Evolutionary conservation across 169 alveolate species (phyloP).

Genomic region (Theileria parva): DNA sequence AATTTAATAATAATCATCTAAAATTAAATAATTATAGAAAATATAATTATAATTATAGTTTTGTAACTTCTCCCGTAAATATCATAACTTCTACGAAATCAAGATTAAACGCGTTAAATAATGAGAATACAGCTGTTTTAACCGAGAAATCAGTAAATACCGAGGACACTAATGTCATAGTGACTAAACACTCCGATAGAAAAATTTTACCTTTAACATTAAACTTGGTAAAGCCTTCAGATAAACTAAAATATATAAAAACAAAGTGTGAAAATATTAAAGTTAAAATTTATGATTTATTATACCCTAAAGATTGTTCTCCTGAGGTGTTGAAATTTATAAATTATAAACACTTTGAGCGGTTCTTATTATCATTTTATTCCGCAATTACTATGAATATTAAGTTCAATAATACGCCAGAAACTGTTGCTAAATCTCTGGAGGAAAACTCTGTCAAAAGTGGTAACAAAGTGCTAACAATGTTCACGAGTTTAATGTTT

Average conservation of each 20-base stretch:
- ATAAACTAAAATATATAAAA: background rate
- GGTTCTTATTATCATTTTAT: conserved; percentile 28
- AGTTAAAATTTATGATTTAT: background rate
- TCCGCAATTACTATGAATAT: conserved; percentile 38
- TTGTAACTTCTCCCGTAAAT: background rate
- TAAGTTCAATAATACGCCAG: background rate
- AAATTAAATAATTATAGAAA: background rate
- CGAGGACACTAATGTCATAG: background rate
- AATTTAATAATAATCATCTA: background rate
- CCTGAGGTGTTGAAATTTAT: conserved; percentile 22
- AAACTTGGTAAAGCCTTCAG: background rate
- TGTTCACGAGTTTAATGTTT: conserved; percentile 23
- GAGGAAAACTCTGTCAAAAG: conserved; percentile 10
- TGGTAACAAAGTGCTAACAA: conserved; percentile 31
- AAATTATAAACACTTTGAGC: conserved; percentile 52
- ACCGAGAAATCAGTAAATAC: background rate
- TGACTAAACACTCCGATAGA: background rate
- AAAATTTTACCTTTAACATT: background rate
- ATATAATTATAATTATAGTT: background rate
- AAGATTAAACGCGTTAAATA: background rate
- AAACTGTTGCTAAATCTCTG: background rate
- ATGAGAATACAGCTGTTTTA: background rate
- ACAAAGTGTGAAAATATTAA: background rate
- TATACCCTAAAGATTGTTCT: conserved; percentile 3
- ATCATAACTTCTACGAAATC: background rate